Percentiles rank a stretch among this genome's conserved stretches.
Evolutionary conservation across 306 rosid species (phyloP).

Genomic region (Purshia tridentata): DNA sequence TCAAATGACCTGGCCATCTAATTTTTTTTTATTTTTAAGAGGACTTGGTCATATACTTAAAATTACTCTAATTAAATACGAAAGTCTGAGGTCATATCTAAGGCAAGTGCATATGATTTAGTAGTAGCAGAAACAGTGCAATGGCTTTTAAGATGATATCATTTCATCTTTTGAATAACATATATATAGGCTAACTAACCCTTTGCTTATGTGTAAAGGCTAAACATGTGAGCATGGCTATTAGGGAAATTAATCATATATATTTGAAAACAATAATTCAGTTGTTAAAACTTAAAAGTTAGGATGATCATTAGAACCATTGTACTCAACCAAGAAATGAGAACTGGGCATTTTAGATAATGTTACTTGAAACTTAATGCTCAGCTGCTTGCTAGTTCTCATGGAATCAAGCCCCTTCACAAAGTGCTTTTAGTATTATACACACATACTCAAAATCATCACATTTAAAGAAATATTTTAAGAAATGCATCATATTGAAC

Average conservation of each 20-base stretch:
- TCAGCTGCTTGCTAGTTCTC: neutral
- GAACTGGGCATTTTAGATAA: neutral
- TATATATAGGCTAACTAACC: no score
- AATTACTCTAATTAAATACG: neutral
- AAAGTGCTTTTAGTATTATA: neutral
- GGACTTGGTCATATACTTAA: neutral
- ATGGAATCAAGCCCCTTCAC: neutral
- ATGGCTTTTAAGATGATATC: neutral
- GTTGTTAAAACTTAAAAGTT: conserved; percentile 18
- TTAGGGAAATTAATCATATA: neutral
- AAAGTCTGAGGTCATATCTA: neutral
- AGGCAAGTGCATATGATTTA: neutral
- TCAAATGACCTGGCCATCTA: neutral
- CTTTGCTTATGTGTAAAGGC: conserved; percentile 35
- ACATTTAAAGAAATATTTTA: neutral
- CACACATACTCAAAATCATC: conserved; percentile 11
- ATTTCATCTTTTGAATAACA: neutral
- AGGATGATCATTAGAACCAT: conserved; percentile 32
- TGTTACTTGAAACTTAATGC: neutral
- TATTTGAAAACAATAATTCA: conserved; percentile 13
- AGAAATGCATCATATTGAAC: no score
- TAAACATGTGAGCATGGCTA: conserved; percentile 30
- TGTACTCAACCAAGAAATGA: conserved; percentile 16
- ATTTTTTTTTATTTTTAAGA: neutral
- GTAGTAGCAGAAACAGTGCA: neutral